Base-by-base conservation (phyloP, 2,329 filamentous ascomycete genomes). In the Diaporthe sp. region DNA sequence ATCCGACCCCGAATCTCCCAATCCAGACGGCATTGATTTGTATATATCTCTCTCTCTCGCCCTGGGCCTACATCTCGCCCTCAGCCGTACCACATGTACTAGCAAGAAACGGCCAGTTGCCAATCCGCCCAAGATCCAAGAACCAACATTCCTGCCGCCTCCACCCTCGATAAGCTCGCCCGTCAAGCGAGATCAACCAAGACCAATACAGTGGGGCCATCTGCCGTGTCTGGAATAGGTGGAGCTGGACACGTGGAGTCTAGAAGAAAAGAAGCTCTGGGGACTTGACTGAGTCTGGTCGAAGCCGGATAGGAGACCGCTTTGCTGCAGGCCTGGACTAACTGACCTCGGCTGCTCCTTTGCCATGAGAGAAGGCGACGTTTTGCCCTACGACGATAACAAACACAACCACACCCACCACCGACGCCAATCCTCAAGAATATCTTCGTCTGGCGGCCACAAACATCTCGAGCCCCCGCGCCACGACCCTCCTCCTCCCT, bases 281-380 rank as follows among this genome's bases (percentile, higher is more conserved):
- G 34, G 62, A 53, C 62, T 9, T 6, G 15, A 13, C 28, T 15
- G 28, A 55, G 4, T 15, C 15, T 28, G n/a, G 25, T 44, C 22
- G 22, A 10, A 19, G 7, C 60, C 62, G 62, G 62, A 68, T 53
- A 68, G 62, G 62, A 68, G 62, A 68, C 62, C 22, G 62, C 62
- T 39, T 46, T 60, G 58, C 53, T 57, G 34, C 67, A 31, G 37
- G n/a, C 39, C 37, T 37, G 25, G 10, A 25, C 42, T 17, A 17
- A 22, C 42, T 6, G 25, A 46, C 28, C 28, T 37, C 31, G 31
- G 62, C 62, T 31, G 37, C n/a, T 57, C n/a, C n/a, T 31, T 13
- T 42, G 39, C 71, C 39, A 73, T 65, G 71, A 65, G n/a, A 73
- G 71, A 65, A 44, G 49, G 71, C 71, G 58, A 65, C 71, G 46